phyloP scores from a whole-genome alignment of 345 rosid species.

The Corchorus olitorius region DNA sequence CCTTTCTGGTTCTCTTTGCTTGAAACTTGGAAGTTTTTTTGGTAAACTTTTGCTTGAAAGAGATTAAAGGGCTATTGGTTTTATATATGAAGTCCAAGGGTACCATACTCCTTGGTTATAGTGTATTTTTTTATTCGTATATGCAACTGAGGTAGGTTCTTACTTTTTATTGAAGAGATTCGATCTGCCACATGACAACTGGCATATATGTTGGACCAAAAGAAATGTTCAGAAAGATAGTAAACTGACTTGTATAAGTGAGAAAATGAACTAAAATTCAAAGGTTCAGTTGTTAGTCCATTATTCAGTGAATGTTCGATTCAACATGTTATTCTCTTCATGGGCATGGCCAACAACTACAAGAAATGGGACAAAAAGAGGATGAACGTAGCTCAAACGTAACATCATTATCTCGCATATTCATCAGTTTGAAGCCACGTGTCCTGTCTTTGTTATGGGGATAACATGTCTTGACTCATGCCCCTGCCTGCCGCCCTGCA shows the following conservation, averaged over 20 bases:
- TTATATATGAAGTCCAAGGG: background rate
- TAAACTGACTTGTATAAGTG: background rate
- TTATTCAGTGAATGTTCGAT: slow-evolving; percentile 11
- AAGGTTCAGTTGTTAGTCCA: background rate
- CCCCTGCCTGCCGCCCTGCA: background rate
- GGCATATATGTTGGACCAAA: slow-evolving; percentile 24
- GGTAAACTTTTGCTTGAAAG: slow-evolving; percentile 6
- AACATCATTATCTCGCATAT: slow-evolving; percentile 4
- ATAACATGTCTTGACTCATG: background rate
- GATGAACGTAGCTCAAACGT: slow-evolving; percentile 9
- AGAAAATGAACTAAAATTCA: background rate
- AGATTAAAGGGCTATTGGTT: background rate
- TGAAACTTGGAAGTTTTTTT: background rate
- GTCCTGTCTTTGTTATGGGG: background rate
- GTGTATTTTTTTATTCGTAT: slow-evolving; percentile 15
- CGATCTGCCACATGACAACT: slow-evolving; percentile 16
- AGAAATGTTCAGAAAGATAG: background rate
- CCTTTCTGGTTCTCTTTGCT: background rate
- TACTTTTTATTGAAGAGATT: slow-evolving; percentile 22
- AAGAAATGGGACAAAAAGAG: background rate
- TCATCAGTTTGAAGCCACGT: background rate
- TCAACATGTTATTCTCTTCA: slow-evolving; percentile 2
- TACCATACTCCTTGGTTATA: background rate
- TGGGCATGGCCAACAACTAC: slow-evolving; percentile 5
- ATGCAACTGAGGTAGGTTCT: slow-evolving; percentile 35